phyloP scores from a whole-genome alignment of 495 filamentous ascomycete species.

The Cryomyces antarcticus region DNA sequence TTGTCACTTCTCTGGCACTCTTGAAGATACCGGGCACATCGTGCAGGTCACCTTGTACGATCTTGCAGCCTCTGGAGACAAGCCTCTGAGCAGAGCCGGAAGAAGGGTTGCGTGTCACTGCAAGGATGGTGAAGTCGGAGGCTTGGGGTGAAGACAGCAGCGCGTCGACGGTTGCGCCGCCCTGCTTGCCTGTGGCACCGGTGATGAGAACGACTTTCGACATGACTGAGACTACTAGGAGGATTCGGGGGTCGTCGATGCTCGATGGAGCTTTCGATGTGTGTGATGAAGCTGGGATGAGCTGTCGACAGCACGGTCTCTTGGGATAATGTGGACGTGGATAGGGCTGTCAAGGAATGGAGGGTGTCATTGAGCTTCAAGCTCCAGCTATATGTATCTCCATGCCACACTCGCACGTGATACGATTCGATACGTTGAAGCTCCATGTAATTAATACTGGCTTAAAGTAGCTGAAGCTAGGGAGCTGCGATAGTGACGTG shows the following conservation, averaged over 20 bases:
- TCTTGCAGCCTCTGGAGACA: constrained; percentile 23
- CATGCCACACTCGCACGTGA: too few relatives aligned
- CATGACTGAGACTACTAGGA: constrained; percentile 3
- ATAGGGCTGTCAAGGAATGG: neutral
- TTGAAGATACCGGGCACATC: constrained; percentile 31
- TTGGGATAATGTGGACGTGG: neutral
- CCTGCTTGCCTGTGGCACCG: constrained; percentile 57
- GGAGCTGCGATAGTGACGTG: too few relatives aligned
- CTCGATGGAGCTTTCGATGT: neutral
- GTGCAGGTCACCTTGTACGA: constrained; percentile 37
- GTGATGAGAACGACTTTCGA: constrained; percentile 34
- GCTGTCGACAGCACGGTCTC: neutral
- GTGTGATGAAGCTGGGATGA: neutral
- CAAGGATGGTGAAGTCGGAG: constrained; percentile 39
- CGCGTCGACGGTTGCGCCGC: constrained; percentile 36
- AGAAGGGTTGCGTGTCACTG: constrained; percentile 40
- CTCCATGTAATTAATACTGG: too few relatives aligned
- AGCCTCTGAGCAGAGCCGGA: constrained; percentile 34
- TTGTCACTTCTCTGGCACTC: constrained; percentile 20
- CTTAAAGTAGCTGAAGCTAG: too few relatives aligned
- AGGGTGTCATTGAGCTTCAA: neutral
- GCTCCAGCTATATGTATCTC: too few relatives aligned
- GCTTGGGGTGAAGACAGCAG: constrained; percentile 24
- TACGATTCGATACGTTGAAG: too few relatives aligned
- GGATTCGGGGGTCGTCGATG: neutral